Evolutionary conservation across 116 monocot genomes (phyloP).

Genomic region (Cymodocea nodosa): DNA sequence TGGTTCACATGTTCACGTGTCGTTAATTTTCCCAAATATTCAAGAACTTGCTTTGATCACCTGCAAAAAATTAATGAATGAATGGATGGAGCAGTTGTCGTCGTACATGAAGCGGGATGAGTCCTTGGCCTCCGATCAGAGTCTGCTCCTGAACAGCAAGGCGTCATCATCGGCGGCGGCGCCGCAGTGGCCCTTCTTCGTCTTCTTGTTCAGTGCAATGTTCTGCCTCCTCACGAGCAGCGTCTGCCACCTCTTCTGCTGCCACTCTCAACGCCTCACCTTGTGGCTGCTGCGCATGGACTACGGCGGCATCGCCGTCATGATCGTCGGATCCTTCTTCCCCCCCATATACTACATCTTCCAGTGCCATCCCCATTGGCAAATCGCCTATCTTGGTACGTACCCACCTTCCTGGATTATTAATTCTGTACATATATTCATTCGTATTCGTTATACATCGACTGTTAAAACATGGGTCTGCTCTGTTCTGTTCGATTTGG

Average conservation of each 20-base stretch:
- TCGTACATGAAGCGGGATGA: constrained; percentile 13
- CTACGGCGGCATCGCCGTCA: constrained; percentile 85
- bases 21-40: too few relatives aligned
- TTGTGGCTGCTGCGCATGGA: constrained; percentile 74
- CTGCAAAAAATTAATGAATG: too few relatives aligned
- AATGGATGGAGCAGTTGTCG: too few relatives aligned
- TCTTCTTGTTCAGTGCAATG: constrained; percentile 74
- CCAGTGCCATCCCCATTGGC: constrained; percentile 58
- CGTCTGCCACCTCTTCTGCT: constrained; percentile 86
- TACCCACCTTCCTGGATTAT: not conserved
- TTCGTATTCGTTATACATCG: too few relatives aligned
- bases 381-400: constrained; percentile 40
- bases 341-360: constrained; percentile 97
- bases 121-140: not conserved
- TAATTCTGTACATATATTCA: too few relatives aligned
- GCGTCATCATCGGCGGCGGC: not conserved
- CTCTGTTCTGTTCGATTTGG: too few relatives aligned
- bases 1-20: too few relatives aligned
- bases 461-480: too few relatives aligned
- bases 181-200: constrained; percentile 78
- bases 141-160: not conserved
- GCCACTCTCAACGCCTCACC: constrained; percentile 73
- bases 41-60: too few relatives aligned
- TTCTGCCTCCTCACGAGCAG: constrained; percentile 71
- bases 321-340: constrained; percentile 96